Percentiles rank a stretch among this genome's conserved stretches.
phyloP scores from a whole-genome alignment of 306 rosid genomes.

The Mucuna pruriens region DNA sequence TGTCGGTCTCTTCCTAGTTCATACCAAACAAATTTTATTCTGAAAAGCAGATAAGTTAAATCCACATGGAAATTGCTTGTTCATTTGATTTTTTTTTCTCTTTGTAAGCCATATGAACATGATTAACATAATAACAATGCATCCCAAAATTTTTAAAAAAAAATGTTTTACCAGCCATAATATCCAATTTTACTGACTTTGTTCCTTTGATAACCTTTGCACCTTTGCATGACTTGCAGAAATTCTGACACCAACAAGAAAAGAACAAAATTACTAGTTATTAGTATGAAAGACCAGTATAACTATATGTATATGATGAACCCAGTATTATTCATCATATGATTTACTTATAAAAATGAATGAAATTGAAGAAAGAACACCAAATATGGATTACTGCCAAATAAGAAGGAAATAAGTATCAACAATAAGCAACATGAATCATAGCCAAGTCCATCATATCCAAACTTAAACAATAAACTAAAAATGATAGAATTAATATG shows the following conservation, averaged over 20 bases:
- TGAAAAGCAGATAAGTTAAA: conserved; percentile 18
- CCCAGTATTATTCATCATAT: neutral
- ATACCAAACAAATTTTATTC: conserved; percentile 25
- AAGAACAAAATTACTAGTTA: conserved; percentile 13
- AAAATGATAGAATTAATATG: conserved; percentile 1
- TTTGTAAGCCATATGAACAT: conserved; percentile 3
- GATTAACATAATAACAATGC: neutral
- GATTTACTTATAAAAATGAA: neutral
- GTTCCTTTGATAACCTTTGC: conserved; percentile 66
- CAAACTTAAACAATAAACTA: neutral
- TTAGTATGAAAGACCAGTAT: neutral
- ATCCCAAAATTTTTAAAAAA: neutral
- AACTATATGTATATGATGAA: conserved; percentile 12
- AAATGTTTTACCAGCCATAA: conserved; percentile 63
- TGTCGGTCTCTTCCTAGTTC: conserved; percentile 2
- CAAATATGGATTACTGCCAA: neutral
- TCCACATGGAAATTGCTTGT: neutral
- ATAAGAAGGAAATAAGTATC: neutral
- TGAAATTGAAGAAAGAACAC: neutral
- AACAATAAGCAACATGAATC: neutral
- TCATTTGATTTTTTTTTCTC: neutral
- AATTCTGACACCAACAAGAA: conserved; percentile 46
- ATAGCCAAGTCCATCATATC: neutral
- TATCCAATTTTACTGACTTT: conserved; percentile 75
- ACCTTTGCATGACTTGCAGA: conserved; percentile 81